A percentile compares a stretch with the other conserved stretches of the same genome.
These are phyloP conservation scores for Polytrichum formosum DNA, from an alignment of 225 moss, liverwort and hornwort species.

Conservation along the genomic window DNA sequence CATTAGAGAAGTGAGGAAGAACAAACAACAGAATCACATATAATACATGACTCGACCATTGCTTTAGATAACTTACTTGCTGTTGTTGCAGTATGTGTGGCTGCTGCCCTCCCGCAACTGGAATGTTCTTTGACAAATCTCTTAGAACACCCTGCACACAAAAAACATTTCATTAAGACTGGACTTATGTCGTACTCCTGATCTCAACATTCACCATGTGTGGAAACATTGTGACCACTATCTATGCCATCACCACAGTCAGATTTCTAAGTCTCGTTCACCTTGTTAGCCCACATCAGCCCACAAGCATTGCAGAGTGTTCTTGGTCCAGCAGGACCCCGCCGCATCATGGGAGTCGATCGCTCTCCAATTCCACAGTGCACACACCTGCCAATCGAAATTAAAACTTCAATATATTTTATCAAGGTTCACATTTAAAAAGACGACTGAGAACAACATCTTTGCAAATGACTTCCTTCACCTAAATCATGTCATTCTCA, in stretches of 20 bases:
- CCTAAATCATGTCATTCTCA: too few species aligned
- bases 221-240: too few species aligned
- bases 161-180: neutral
- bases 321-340: constrained; percentile 79
- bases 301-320: constrained; percentile 88
- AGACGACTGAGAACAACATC: neutral
- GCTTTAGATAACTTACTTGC: constrained; percentile 48
- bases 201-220: neutral
- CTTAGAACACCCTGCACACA: constrained; percentile 64
- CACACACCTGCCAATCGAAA: constrained; percentile 60
- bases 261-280: constrained; percentile 7
- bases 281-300: constrained; percentile 95
- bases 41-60: too few species aligned
- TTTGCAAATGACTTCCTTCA: neutral
- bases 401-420: neutral
- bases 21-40: too few species aligned
- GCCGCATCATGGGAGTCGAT: constrained; percentile 91
- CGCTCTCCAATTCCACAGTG: constrained; percentile 92
- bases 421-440: neutral
- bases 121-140: constrained; percentile 77
- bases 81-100: constrained; percentile 74
- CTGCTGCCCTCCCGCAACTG: constrained; percentile 61
- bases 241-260: too few species aligned
- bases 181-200: neutral
- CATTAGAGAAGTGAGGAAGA: too few species aligned